Evolutionary conservation across 305 asterid species (phyloP), one percentile per base, ranked within the genome.

Genomic region (Plantago coronopus): DNA sequence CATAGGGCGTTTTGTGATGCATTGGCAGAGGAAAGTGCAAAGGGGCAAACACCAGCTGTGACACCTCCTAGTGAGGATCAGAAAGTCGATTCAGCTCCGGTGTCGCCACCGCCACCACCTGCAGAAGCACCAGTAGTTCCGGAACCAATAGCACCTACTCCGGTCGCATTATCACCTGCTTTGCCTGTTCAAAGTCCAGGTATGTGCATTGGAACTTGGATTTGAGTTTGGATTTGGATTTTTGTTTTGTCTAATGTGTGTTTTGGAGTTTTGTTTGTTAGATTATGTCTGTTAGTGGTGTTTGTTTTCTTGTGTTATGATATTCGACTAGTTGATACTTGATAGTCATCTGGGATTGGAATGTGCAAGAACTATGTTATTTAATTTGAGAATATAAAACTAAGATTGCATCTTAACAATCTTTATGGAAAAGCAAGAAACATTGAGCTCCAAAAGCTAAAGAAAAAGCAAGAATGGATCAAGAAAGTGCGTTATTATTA

Each of bases 1-100:
- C 94, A 85, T 64, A 83, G 90, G 67, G 94, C 94, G 8, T 85
- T 85, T 61, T 85, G 95, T 69, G 95, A 83, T 76, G 85, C 77
- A 46, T 72, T 86, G 57, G 89, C 89, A 22, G 83, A 76, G 68
- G 95, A 86, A 68, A 83, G 77, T 78, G 85, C 87, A 1, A 86
- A 81, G 67, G 44, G 76, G 31, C 67, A 73, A 42, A 62, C 78
- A 3, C 57, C 42, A 15, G 76, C 47, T 38, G 57, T 5, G 7
- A 59, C 67, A 31, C 79, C 79, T 65, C 74, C 80, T 64, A 66
- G 75, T 40, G 83, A 80, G 73, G 79, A 48, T 15, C 74, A 81
- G 17, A 60, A 69, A 54, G 73, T 51, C 47, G 77, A 67, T 56
- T 78, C 58, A 17, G 80, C 75, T 21, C 19, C 78, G 45, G 42